Percentiles rank a stretch among this genome's conserved stretches.
phyloP scores from a whole-genome alignment of 495 filamentous ascomycete species.

The Oidiodendron maius region DNA sequence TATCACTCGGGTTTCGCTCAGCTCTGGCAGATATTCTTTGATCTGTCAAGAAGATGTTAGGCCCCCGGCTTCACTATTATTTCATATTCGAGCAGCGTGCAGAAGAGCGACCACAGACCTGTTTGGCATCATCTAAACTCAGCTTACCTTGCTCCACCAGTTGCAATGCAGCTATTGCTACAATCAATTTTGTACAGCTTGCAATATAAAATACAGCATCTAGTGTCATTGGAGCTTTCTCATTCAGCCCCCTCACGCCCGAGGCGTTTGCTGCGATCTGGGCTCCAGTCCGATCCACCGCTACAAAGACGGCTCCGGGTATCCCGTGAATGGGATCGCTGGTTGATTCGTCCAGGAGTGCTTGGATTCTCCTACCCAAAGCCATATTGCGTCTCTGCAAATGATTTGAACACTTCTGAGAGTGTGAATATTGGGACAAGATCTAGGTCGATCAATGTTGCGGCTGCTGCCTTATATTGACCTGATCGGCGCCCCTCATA shows the following conservation, averaged over 20 bases:
- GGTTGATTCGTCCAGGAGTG: too few species aligned
- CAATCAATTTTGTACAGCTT: constrained; percentile 49
- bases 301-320: constrained; percentile 38
- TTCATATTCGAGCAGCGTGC: too few species aligned
- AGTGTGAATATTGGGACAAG: too few species aligned
- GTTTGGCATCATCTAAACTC: constrained; percentile 44
- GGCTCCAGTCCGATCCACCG: constrained; percentile 42
- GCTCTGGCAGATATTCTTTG: constrained; percentile 17
- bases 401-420: too few species aligned
- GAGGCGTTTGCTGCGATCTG: constrained; percentile 39
- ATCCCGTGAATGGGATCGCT: constrained; percentile 20
- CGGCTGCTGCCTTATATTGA: too few species aligned
- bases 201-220: constrained; percentile 49
- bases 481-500: too few species aligned
- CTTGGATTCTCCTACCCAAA: too few species aligned
- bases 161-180: constrained; percentile 52
- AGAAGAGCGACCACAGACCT: too few species aligned
- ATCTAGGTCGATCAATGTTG: too few species aligned
- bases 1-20: constrained; percentile 23
- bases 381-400: too few species aligned
- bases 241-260: constrained; percentile 34
- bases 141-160: constrained; percentile 48
- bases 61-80: too few species aligned
- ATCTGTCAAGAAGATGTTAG: too few species aligned
- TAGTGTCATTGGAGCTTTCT: neutral